Evolutionary conservation across 169 alveolate species (phyloP), one percentile per base, ranked within the genome.

Genomic region (Plasmodium blacklocki): DNA sequence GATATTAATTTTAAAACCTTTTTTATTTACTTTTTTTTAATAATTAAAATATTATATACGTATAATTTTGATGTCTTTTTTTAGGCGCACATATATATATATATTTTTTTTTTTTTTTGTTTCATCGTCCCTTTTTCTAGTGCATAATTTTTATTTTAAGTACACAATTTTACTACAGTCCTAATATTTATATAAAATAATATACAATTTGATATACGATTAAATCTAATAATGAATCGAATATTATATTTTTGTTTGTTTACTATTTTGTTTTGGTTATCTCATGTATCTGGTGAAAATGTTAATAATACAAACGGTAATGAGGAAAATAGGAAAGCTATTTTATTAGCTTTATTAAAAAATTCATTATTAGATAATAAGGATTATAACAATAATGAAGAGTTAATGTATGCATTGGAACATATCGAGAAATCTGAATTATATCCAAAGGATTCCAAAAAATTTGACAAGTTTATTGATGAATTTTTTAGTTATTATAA

Each of bases 401-500:
- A 78, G n/a, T n/a, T 78, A 78, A 50, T 66, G 14, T 45, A 19
- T 66, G 73, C 62, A 43, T 23, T 66, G n/a, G 60, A 78, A 63
- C 49, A 59, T 23, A 47, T 66, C 29, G 32, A 78, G 9, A 78
- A 78, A 50, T 21, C 39, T 45, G 29, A 56, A 15, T 43, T 78
- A 59, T 18, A 67, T 50, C 80, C 83, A 70, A 67, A 26, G 9
- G 73, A 68, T 18, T 23, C 21, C 3, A 63, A 68, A n/a, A 68
- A 83, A 49, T 83, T 83, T 50, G 74, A 67, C 19, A 68, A 68
- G 19, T 83, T 83, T 63, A 68, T 83, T 49, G 63, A 68, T 5
- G 23, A 29, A 9, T 68, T 83, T 18, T 83, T 83, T 2, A 68
- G 70, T 32, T 49, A 52, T 58, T 58, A 56, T 70, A 23, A 15